Evolutionary conservation across 2,329 filamentous ascomycete species (phyloP).

Genomic region (Fusarium begoniae): DNA sequence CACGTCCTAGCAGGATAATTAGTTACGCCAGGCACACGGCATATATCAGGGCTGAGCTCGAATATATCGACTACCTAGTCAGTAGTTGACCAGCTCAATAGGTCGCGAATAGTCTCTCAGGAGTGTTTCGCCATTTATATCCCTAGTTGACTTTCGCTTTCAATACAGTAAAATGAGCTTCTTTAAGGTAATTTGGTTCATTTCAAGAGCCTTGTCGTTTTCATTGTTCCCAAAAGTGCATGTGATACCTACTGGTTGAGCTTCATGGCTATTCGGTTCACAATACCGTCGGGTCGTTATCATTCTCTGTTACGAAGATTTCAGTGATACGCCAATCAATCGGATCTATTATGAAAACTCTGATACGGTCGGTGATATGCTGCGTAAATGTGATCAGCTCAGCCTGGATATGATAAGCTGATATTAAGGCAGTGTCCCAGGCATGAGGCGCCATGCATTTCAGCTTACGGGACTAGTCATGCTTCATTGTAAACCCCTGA

Average conservation of each 20-base stretch:
- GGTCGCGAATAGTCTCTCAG: background rate
- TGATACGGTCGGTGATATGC: background rate
- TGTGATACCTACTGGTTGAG: background rate
- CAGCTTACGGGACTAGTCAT: background rate
- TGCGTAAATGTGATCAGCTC: background rate
- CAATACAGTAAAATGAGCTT: background rate
- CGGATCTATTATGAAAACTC: background rate
- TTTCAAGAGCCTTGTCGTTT: background rate
- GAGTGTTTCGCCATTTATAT: background rate
- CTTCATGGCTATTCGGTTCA: background rate
- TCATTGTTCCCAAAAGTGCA: background rate
- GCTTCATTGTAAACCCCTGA: slow-evolving; percentile 1
- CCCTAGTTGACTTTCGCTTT: background rate
- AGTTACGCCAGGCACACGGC: background rate
- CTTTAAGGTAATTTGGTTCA: too few species aligned
- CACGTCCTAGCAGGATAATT: background rate
- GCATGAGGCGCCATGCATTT: slow-evolving; percentile 12
- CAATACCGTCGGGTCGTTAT: background rate
- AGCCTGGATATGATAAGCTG: slow-evolving; percentile 17
- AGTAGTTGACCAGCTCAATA: background rate
- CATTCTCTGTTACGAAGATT: background rate
- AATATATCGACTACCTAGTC: background rate
- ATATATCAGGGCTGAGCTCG: background rate
- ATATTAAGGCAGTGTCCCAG: background rate
- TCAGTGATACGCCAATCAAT: background rate